Percentiles rank a stretch among this genome's conserved stretches.
phyloP scores from a whole-genome alignment of 805 yeast species.

The Yarrowia hollandica region DNA sequence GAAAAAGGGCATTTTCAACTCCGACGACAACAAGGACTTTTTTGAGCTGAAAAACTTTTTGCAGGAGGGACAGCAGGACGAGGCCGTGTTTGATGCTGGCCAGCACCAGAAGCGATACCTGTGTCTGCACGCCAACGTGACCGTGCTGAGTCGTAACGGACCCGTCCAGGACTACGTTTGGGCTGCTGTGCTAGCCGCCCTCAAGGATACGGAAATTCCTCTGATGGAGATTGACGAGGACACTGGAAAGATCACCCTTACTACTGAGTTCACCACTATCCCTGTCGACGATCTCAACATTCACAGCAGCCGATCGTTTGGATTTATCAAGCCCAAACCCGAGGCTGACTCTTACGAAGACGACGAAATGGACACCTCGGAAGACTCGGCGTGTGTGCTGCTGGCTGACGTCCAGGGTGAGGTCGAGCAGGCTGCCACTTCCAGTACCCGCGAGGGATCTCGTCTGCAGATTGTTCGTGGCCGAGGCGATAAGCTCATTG shows the following conservation, averaged over 20 bases:
- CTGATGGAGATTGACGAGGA: constrained; percentile 60
- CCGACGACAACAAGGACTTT: constrained; percentile 44
- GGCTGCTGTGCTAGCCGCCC: constrained; percentile 64
- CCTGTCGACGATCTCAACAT: constrained; percentile 9
- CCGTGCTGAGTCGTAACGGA: constrained; percentile 78
- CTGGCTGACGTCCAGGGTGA: constrained; percentile 28
- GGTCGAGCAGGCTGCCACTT: constrained; percentile 25
- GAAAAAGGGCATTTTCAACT: constrained; percentile 55
- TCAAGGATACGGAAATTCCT: constrained; percentile 63
- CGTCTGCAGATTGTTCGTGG: constrained; percentile 21
- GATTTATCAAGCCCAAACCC: constrained; percentile 20
- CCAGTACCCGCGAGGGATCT: constrained; percentile 22
- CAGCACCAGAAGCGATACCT: constrained; percentile 39
- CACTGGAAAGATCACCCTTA: constrained; percentile 37
- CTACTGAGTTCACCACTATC: not conserved
- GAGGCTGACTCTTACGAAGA: constrained; percentile 17
- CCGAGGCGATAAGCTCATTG: constrained; percentile 11
- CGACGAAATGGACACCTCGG: constrained; percentile 17
- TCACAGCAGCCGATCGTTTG: constrained; percentile 20
- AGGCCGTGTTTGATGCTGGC: constrained; percentile 40
- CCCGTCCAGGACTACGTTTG: constrained; percentile 78
- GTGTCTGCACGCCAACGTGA: constrained; percentile 70
- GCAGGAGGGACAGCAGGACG: constrained; percentile 38
- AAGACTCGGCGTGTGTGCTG: not conserved
- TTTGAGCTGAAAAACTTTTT: constrained; percentile 34